Evolutionary conservation across 2,329 filamentous ascomycete species (phyloP).

Genomic region (Endothia cerciana): DNA sequence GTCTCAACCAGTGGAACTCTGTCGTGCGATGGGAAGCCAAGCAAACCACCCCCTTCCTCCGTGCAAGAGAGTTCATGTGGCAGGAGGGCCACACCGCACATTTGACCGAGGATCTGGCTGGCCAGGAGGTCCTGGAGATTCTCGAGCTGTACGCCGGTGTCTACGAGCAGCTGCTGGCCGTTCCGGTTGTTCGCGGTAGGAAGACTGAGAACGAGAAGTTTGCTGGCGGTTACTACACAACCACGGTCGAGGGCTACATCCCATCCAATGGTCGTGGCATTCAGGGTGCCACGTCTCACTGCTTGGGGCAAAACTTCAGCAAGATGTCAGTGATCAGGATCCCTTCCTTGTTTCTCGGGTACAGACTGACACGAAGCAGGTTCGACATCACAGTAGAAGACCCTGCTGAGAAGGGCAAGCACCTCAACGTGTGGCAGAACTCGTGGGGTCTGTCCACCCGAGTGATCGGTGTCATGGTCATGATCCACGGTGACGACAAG

Average conservation of each 20-base stretch:
- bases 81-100: constrained; percentile 95
- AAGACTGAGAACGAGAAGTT: constrained; percentile 99
- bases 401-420: constrained; percentile 76
- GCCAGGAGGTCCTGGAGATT: constrained; percentile 87
- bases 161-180: constrained; percentile 91
- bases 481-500: constrained; percentile 96
- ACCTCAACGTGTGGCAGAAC: constrained; percentile 95
- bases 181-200: constrained; percentile 88
- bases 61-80: constrained; percentile 96
- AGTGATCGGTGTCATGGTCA: constrained; percentile 97
- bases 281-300: constrained; percentile 93
- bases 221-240: constrained; percentile 93
- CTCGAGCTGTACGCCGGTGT: constrained; percentile 90
- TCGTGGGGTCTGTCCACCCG: constrained; percentile 98
- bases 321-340: constrained; percentile 14
- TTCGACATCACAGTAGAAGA: constrained; percentile 98
- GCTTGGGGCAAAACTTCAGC: constrained; percentile 36
- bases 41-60: constrained; percentile 83
- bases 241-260: constrained; percentile 96
- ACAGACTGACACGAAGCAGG: constrained; percentile 56
- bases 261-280: constrained; percentile 95
- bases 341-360: background rate
- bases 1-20: constrained; percentile 98
- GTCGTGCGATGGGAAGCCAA: constrained; percentile 95
- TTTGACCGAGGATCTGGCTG: constrained; percentile 79